A percentile compares a stretch with the other conserved stretches of the same genome.
Conservation (phyloP, 2,329 filamentous ascomycete genomes). For the Aspergillus sp. region DNA sequence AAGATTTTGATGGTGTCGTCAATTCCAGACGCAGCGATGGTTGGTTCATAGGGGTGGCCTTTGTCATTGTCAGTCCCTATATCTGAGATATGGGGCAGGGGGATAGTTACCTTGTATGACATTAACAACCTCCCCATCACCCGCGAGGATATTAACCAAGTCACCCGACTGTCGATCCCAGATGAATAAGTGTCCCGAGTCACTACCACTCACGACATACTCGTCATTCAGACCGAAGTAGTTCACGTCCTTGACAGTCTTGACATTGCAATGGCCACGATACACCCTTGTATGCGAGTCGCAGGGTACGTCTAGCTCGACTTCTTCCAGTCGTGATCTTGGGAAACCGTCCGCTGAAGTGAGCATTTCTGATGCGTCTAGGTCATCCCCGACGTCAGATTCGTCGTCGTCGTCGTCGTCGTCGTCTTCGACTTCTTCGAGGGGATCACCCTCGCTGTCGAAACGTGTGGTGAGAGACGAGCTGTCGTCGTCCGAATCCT, state of each 20-base stretch:
- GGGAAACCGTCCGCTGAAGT: slow-evolving; percentile 38
- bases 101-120: slow-evolving; percentile 50
- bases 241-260: slow-evolving; percentile 62
- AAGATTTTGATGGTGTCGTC: slow-evolving; percentile 63
- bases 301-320: slow-evolving; percentile 49
- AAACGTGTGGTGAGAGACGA: background rate
- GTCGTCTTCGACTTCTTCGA: slow-evolving; percentile 19
- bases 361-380: slow-evolving; percentile 8
- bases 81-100: background rate
- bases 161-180: slow-evolving; percentile 57
- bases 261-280: slow-evolving; percentile 57
- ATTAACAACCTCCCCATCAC: slow-evolving; percentile 62
- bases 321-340: slow-evolving; percentile 40
- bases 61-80: slow-evolving; percentile 9
- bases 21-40: slow-evolving; percentile 58
- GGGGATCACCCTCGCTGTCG: background rate
- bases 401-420: slow-evolving; percentile 25
- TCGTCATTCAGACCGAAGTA: slow-evolving; percentile 60
- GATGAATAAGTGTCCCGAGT: slow-evolving; percentile 60
- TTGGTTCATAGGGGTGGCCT: slow-evolving; percentile 60
- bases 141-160: slow-evolving; percentile 57
- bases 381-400: slow-evolving; percentile 25
- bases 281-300: slow-evolving; percentile 51
- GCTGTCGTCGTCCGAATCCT: slow-evolving; percentile 4
- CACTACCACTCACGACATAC: slow-evolving; percentile 59